Base-by-base conservation (phyloP, 1,284 basidiomycete genomes). In the Pyrrhoderma noxium region DNA sequence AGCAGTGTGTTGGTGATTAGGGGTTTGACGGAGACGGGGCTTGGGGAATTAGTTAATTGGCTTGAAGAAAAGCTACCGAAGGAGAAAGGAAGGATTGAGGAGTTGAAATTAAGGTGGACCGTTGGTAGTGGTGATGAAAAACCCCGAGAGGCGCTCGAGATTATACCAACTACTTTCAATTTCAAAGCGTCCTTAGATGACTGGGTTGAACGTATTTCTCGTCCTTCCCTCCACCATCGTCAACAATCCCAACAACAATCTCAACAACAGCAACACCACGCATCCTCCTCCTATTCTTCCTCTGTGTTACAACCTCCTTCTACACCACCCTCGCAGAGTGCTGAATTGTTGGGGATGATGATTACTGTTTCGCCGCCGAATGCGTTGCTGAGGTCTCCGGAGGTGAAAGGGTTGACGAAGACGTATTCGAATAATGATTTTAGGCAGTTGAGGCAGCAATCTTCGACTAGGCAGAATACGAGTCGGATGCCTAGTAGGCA, bases 401-500 rank as follows among this genome's bases (percentile, higher is more conserved):
- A 79, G 1, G 77, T 80, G 21, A 84, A 82, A 0, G 83, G 84
- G n/a, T 70, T 89, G 27, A 88, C 87, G 14, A 90, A 89, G 68
- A 88, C 75, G 53, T 90, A 89, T 59, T 64, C 63, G 19, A 83
- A 77, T 62, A 88, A 89, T 59, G 86, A 89, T 63, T 89, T 89
- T 59, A 72, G 86, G 52, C 76, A 85, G 61, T 67, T 88, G 57
- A 71, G 86, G 47, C 80, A 82, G 63, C 68, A 72, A 25, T 74
- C 82, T 31, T 75, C 76, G 18, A 76, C 81, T 56, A 76, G 83
- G 57, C 75, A 85, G 63, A 89, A 89, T 62, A 89, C 86, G 53
- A 89, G 86, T 65, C 73, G 86, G 60, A 70, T 89, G 51, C 86
- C 86, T 23, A 89, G 86, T 65, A 82, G 79, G 70, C 86, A 89